Evolutionary conservation across 1,139 yeast genomes (phyloP).

Genomic region (Debaryomyces sp.): DNA sequence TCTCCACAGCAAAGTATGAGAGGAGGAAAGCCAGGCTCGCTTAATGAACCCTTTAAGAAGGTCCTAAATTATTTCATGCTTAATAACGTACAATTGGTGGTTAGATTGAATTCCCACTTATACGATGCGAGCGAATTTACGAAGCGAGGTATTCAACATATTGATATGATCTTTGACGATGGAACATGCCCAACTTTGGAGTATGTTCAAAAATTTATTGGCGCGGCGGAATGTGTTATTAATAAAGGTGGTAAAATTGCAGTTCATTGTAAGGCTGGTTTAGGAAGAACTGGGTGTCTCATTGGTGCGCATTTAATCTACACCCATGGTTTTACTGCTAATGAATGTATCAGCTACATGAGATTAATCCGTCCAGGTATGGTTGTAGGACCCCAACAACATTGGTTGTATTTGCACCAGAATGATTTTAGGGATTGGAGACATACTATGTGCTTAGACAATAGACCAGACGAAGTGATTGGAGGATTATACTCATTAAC

Average conservation of each 20-base stretch:
- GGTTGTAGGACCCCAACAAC: slow-evolving; percentile 99
- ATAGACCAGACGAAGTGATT: slow-evolving; percentile 66
- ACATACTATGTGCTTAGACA: slow-evolving; percentile 84
- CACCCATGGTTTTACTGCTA: slow-evolving; percentile 96
- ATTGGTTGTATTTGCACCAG: slow-evolving; percentile 95
- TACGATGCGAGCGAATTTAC: slow-evolving; percentile 86
- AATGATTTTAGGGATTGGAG: slow-evolving; percentile 96
- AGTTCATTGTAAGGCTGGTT: slow-evolving; percentile 97
- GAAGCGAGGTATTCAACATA: slow-evolving; percentile 79
- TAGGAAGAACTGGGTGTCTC: slow-evolving; percentile 96
- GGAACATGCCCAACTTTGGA: slow-evolving; percentile 98
- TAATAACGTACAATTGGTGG: slow-evolving; percentile 83
- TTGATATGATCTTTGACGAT: slow-evolving; percentile 95
- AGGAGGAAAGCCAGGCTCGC: slow-evolving; percentile 37
- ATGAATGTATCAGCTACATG: slow-evolving; percentile 95
- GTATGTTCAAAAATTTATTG: slow-evolving; percentile 87
- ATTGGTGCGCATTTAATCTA: slow-evolving; percentile 96
- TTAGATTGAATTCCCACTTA: slow-evolving; percentile 86
- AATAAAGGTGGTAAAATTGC: slow-evolving; percentile 89
- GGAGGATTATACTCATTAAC: slow-evolving; percentile 80
- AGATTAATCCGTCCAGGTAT: slow-evolving; percentile 96
- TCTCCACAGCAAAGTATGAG: slow-evolving; percentile 79
- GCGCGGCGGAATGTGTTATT: slow-evolving; percentile 91
- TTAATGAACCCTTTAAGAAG: slow-evolving; percentile 75
- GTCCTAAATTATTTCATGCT: slow-evolving; percentile 75